These are phyloP conservation scores for Nemania sp. DNA, from an alignment of 2,329 filamentous ascomycete species.

Conservation along the genomic window DNA sequence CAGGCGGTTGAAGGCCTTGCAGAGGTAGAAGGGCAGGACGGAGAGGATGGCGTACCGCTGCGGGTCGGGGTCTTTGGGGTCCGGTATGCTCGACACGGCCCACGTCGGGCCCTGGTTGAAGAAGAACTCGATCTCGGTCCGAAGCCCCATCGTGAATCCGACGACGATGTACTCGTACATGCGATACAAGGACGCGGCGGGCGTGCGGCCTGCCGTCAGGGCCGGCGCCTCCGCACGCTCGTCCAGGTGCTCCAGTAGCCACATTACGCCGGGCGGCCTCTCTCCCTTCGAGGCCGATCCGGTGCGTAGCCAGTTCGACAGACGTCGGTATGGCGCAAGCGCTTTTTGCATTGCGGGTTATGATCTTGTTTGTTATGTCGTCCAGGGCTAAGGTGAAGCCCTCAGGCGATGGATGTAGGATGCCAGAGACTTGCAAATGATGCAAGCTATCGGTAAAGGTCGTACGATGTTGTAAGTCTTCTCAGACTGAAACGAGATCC, in stretches of 20 bases:
- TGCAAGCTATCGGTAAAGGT: too few relatives aligned
- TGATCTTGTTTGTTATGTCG: too few relatives aligned
- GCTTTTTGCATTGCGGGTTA: too few relatives aligned
- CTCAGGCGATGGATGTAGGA: too few relatives aligned
- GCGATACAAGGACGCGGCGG: constrained; percentile 6
- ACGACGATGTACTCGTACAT: constrained; percentile 21
- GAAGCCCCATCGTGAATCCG: constrained; percentile 15
- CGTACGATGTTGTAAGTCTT: too few relatives aligned
- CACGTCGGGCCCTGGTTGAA: constrained; percentile 24
- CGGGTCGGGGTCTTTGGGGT: constrained; percentile 22
- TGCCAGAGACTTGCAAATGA: too few relatives aligned
- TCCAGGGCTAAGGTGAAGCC: too few relatives aligned
- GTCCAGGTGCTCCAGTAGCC: background rate
- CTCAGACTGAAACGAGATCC: too few relatives aligned
- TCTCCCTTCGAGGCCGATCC: too few relatives aligned
- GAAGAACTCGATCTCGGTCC: constrained; percentile 26
- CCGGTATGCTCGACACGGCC: constrained; percentile 18
- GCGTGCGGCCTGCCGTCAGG: background rate
- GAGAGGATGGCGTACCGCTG: constrained; percentile 24
- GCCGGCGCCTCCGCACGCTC: background rate
- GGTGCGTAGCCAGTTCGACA: too few relatives aligned
- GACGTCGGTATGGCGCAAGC: too few relatives aligned
- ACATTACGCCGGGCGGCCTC: background rate
- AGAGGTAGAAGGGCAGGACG: constrained; percentile 19
- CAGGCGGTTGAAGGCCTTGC: constrained; percentile 23